Evolutionary conservation across 2,329 filamentous ascomycete genomes (phyloP).

Genomic region (Annulohypoxylon truncatum): DNA sequence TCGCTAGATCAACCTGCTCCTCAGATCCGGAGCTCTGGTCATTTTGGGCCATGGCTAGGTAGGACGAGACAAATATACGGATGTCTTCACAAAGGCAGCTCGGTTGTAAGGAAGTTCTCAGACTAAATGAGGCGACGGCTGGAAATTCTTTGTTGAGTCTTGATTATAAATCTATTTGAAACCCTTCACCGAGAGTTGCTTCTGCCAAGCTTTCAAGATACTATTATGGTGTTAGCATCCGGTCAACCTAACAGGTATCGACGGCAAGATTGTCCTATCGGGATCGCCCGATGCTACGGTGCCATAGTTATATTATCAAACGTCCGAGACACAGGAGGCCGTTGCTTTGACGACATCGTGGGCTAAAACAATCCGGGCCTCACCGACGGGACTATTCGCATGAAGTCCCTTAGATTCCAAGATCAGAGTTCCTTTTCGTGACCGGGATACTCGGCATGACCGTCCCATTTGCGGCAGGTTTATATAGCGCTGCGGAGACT

Average conservation of each 20-base stretch:
- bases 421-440: background rate
- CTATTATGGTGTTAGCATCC: background rate
- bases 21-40: background rate
- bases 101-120: background rate
- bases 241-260: background rate
- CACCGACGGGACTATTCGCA: background rate
- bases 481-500: conserved; percentile 10
- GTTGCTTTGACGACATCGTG: background rate
- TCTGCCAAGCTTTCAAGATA: background rate
- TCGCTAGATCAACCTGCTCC: conserved; percentile 50
- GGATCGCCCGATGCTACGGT: background rate
- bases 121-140: background rate
- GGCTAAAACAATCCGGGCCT: background rate
- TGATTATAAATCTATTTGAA: conserved; percentile 15
- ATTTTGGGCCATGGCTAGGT: conserved; percentile 12
- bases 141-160: background rate
- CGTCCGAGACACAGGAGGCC: background rate
- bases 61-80: background rate
- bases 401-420: background rate
- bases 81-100: background rate
- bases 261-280: background rate
- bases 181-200: background rate
- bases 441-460: conserved; percentile 2
- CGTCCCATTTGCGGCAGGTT: background rate
- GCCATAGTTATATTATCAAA: background rate